Conservation (phyloP, 441 rosid genomes). For the Pelargonium citronellum region DNA sequence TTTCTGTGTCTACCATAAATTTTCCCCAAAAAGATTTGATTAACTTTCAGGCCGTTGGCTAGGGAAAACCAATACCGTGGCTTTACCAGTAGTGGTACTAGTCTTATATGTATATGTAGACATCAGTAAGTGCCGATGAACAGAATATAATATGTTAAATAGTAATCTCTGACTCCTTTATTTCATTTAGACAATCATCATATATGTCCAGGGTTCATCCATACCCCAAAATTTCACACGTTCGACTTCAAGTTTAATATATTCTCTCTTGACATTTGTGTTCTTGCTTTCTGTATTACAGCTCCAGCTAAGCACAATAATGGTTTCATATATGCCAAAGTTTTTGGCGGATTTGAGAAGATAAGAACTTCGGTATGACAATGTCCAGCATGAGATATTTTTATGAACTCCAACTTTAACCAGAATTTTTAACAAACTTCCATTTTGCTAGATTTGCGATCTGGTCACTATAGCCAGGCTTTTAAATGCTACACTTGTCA, state of each 20-base stretch:
- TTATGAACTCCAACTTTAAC: not conserved
- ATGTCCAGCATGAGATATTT: not conserved
- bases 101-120: not conserved
- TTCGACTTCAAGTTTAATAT: not conserved
- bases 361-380: constrained; percentile 21
- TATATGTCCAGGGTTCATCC: too few relatives aligned
- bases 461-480: constrained; percentile 21
- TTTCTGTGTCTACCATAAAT: too few relatives aligned
- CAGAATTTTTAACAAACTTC: constrained; percentile 4
- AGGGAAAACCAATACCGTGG: too few relatives aligned
- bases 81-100: not conserved
- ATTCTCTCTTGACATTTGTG: not conserved
- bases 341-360: constrained; percentile 23
- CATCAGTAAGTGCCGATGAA: not conserved
- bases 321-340: constrained; percentile 23
- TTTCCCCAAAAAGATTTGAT: not conserved
- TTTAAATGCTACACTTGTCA: constrained; percentile 23
- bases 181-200: not conserved
- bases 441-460: constrained; percentile 20
- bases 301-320: constrained; percentile 18
- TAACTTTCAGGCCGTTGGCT: not conserved
- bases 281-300: constrained; percentile 7
- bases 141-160: not conserved
- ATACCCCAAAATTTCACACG: not conserved
- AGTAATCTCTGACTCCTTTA: not conserved